Evolutionary conservation across 1,139 yeast genomes (phyloP), one percentile per base, ranked within the genome.

Genomic region (Sugiyamaella novakii): DNA sequence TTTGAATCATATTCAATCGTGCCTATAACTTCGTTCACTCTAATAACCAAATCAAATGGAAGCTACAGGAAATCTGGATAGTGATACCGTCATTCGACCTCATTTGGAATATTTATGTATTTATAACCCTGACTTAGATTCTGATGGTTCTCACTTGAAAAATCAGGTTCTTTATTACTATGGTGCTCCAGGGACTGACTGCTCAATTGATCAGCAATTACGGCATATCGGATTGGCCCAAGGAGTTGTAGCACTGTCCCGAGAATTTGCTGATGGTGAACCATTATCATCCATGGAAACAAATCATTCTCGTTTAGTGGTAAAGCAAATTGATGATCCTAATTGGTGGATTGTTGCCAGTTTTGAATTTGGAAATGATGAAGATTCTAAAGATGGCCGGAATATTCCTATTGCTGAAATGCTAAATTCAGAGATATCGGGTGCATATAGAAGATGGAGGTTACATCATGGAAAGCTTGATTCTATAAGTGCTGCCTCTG

Each of bases 191-290:
- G 47, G 45, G 0, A 42, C 53, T 14, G 53, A 54, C 3, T 50
- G 56, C 14, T 54, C 57, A 1, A 39, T 53, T 17, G 57, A 60
- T 28, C 51, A 53, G 19, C 57, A 59, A 41, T 55, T 64, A 12
- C 47, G 64, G 22, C 59, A 62, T 28, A 59, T 64, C 14, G 68
- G 68, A 1, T 53, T 64, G 14, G 63, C 66, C 3, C 68, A 64
- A 41, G 68, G 68, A 1, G 59, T 64, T 15, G 59, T 60, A 5
- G 67, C 60, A 50, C 56, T 64, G 43, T 53, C 62, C 18, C 54
- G 59, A 30, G 65, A 59, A 18, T 61, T 64, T 46, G 50, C 64
- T 3, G 59, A 54, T 25, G 63, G 60, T 5, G 54, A 52, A 36
- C 55, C 62, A 2, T 57, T 63, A 17, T 54, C 57, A 17, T 50